Percentiles rank a stretch among this genome's conserved stretches.
Evolutionary conservation across 352 stramenopile species (phyloP).

Genomic region (Thalassiosira delicatula): DNA sequence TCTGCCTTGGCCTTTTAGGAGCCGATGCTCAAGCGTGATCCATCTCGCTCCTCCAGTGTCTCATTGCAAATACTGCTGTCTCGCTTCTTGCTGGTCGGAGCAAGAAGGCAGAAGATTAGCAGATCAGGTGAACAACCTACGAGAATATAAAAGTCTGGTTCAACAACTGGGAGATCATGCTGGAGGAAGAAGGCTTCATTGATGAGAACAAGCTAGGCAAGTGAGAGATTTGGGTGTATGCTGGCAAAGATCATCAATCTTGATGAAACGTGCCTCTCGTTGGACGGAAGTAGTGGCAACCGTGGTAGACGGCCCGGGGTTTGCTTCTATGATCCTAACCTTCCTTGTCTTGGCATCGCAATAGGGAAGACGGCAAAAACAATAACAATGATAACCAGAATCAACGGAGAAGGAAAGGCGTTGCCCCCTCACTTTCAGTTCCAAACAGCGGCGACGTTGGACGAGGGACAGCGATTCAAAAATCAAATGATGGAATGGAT

Average conservation of each 20-base stretch:
- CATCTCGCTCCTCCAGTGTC: not conserved
- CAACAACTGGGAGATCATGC: conserved; percentile 23
- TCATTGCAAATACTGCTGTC: not conserved
- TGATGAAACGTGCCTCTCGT: conserved; percentile 26
- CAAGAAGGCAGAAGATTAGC: conserved; percentile 14
- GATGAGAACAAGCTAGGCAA: not conserved
- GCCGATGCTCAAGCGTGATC: too few relatives aligned
- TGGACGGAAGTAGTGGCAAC: conserved; percentile 16
- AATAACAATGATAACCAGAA: conserved; percentile 35
- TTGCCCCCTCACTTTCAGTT: conserved; percentile 37
- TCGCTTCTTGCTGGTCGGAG: not conserved
- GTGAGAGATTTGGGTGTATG: conserved; percentile 1
- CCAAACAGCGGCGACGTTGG: conserved; percentile 13
- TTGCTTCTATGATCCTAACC: conserved; percentile 24
- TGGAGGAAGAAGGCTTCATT: conserved; percentile 20
- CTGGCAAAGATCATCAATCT: conserved; percentile 27
- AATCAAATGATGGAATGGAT: conserved; percentile 1
- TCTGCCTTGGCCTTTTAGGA: too few relatives aligned
- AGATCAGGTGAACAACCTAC: conserved; percentile 32
- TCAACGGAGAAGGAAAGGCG: conserved; percentile 29
- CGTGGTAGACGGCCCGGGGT: conserved; percentile 7
- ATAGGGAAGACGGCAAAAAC: conserved; percentile 4
- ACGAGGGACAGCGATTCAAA: conserved; percentile 4
- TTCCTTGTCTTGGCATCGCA: not conserved
- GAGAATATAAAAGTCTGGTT: conserved; percentile 44